Base-by-base conservation (phyloP, 805 yeast genomes). In the Pichia membranifaciens region DNA sequence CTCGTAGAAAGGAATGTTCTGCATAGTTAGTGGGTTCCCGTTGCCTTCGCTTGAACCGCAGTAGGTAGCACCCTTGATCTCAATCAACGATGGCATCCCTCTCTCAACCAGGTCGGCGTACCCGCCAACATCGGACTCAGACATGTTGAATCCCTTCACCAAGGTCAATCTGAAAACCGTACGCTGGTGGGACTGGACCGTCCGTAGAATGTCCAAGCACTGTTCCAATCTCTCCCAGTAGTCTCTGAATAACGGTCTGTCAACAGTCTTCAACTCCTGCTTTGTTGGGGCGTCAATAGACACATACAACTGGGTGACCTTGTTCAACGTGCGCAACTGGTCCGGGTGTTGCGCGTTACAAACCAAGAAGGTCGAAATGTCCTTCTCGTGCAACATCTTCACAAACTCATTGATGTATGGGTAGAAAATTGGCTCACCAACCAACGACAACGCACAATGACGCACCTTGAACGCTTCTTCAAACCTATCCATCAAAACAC, bases 281-380 rank as follows among this genome's bases (percentile, higher is more conserved):
- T 84, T 87, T 6, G 88, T 84, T n/a, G 96, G 83, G 1, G 97
- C 96, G 70, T 89, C 97, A 56, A 89, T 89, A 41, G 96, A 86
- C 17, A 89, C 96, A 60, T 89, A 89, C 39, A 89, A 71, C 68
- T 89, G 97, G 1, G 97, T 89, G 8, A 89, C 96, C 57, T 82
- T 84, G 28, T 76, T 67, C 58, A 89, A 70, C 2, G 74, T 72
- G 20, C 75, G 79, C 55, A 89, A 71, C 52, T 88, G 85, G 44
- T 84, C 89, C 3, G 97, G 97, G 65, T 89, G 97, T 69, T 89
- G 97, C 8, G 97, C 97, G 62, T 89, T 89, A 68, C 97, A 90
- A 12, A 89, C 97, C 57, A 89, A 73, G 64, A 89, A 89, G 44
- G 93, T 82, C 2, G 96, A 86, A 40, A 89, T 90, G 36, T 78